These are phyloP conservation scores for Suhomyces anneliseae DNA, from an alignment of 1,139 yeast genomes.

Conservation along the genomic window DNA sequence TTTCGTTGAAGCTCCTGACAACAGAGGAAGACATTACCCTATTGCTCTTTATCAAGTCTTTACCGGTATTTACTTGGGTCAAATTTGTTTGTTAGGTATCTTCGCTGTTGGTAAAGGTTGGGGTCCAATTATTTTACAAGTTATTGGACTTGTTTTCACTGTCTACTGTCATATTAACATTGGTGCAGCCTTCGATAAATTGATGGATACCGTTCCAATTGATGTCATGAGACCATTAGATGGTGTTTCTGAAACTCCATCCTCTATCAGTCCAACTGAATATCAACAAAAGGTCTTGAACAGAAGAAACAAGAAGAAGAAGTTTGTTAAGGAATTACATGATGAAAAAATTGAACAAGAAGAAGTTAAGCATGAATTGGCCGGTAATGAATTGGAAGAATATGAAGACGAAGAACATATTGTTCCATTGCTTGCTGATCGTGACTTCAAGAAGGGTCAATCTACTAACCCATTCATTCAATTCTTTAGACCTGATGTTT, in stretches of 20 bases:
- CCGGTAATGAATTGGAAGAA: conserved; percentile 8
- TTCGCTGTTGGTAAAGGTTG: conserved; percentile 91
- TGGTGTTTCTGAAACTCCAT: conserved; percentile 62
- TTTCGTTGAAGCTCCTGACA: conserved; percentile 57
- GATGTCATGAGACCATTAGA: conserved; percentile 72
- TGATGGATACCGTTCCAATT: conserved; percentile 58
- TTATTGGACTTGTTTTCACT: conserved; percentile 62
- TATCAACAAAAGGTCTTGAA: conserved; percentile 36
- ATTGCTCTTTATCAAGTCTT: conserved; percentile 85
- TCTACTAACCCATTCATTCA: conserved; percentile 38
- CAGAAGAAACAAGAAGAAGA: conserved; percentile 15
- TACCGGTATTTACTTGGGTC: conserved; percentile 84
- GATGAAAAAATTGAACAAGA: conserved; percentile 21
- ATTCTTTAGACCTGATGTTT: conserved; percentile 67
- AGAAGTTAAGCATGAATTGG: conserved; percentile 25
- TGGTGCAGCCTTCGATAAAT: conserved; percentile 61
- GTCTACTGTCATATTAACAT: conserved; percentile 64
- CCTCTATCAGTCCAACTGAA: conserved; percentile 33
- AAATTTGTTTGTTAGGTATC: conserved; percentile 79
- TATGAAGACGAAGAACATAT: conserved; percentile 18
- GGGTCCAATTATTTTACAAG: conserved; percentile 87
- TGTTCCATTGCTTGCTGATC: conserved; percentile 56
- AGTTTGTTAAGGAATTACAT: conserved; percentile 14
- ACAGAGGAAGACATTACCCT: conserved; percentile 85
- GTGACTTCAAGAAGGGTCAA: conserved; percentile 38